Percentiles rank a stretch among this genome's conserved stretches.
Conservation (phyloP, 2,329 filamentous ascomycete genomes). For the Xenosphaeropsis pyriputrescens region DNA sequence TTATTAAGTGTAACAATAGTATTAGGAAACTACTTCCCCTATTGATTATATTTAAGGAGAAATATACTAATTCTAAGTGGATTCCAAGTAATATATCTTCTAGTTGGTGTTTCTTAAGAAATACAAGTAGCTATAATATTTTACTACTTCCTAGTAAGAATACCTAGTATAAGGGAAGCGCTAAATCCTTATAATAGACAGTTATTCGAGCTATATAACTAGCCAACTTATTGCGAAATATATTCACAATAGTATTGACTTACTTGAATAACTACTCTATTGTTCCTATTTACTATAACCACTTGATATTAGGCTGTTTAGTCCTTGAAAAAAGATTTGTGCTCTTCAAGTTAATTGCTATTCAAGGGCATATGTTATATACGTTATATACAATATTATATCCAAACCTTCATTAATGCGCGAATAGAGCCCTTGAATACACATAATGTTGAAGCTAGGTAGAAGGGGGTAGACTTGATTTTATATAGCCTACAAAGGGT, state of each 20-base stretch:
- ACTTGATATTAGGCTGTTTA: neutral
- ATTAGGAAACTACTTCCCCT: neutral
- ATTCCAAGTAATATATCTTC: neutral
- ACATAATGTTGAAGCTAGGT: no score
- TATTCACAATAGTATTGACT: neutral
- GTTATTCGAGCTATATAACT: conserved; percentile 1
- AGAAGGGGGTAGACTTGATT: no score
- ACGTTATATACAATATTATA: no score
- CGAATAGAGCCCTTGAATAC: no score
- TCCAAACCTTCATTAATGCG: no score
- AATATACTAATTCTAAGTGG: conserved; percentile 1
- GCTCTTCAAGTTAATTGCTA: conserved; percentile 5
- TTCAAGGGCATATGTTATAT: no score
- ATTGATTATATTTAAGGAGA: conserved; percentile 1
- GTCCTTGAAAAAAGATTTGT: conserved; percentile 2
- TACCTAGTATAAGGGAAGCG: neutral
- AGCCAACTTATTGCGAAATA: neutral
- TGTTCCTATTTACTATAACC: neutral
- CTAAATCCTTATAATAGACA: neutral
- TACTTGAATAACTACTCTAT: neutral
- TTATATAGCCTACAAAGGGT: no score
- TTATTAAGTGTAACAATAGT: neutral
- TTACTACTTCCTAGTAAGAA: neutral
- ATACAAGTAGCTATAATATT: neutral
- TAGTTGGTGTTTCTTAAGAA: neutral